A percentile compares a stretch with the other conserved stretches of the same genome.
These are phyloP conservation scores for Yamadazyma sp. DNA, from an alignment of 805 yeast genomes.

Conservation along the genomic window DNA sequence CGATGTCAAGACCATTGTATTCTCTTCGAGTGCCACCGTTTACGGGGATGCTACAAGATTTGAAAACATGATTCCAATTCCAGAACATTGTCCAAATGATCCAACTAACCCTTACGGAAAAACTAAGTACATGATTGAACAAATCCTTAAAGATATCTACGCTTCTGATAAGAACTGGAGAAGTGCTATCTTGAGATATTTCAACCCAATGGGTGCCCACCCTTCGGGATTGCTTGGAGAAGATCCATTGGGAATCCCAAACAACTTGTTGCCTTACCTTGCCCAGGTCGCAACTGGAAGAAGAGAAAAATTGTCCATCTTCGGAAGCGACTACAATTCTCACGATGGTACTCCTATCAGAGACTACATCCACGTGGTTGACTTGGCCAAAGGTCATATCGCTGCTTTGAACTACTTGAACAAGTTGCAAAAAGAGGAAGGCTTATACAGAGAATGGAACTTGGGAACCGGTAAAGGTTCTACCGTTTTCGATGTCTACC, in stretches of 20 bases:
- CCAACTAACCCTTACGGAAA: constrained; percentile 79
- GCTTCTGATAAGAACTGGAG: constrained; percentile 46
- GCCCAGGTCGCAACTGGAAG: constrained; percentile 79
- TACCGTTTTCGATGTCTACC: constrained; percentile 69
- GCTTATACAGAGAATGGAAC: constrained; percentile 75
- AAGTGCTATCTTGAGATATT: constrained; percentile 69
- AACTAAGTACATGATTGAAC: constrained; percentile 67
- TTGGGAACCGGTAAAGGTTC: constrained; percentile 81
- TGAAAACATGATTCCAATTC: constrained; percentile 72
- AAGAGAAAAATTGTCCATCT: constrained; percentile 62
- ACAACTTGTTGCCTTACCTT: constrained; percentile 70
- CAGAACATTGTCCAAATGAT: constrained; percentile 71
- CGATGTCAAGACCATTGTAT: constrained; percentile 56
- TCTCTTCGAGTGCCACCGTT: constrained; percentile 79
- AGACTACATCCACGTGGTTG: constrained; percentile 80
- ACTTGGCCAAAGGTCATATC: constrained; percentile 74
- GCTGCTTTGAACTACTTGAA: constrained; percentile 62
- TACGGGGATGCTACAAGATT: constrained; percentile 80
- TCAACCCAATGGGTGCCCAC: constrained; percentile 86
- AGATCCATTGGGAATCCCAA: constrained; percentile 76
- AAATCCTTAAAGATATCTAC: constrained; percentile 55
- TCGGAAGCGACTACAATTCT: constrained; percentile 69
- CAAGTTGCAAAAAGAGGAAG: constrained; percentile 30
- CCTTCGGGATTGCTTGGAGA: constrained; percentile 80
- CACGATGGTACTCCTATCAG: constrained; percentile 81